Conservation (phyloP, 495 filamentous ascomycete species). For the Aeminium ludgeri region DNA sequence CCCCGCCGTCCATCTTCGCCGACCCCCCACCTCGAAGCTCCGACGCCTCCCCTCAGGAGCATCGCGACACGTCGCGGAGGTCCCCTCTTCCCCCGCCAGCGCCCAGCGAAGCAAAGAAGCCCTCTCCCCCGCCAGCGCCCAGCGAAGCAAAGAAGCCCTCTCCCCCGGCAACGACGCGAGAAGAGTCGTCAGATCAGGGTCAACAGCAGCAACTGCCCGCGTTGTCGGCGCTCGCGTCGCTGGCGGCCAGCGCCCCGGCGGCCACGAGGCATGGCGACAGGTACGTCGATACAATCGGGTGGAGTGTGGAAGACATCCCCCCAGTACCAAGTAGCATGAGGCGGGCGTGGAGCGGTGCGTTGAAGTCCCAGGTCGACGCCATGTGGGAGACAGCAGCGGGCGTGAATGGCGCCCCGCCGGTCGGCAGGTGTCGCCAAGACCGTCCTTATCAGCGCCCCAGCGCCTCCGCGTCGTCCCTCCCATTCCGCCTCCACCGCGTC, state of each 20-base stretch:
- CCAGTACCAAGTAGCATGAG: not conserved
- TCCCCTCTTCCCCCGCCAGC: too few relatives aligned
- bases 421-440: not conserved
- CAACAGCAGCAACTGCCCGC: constrained; percentile 6
- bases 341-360: not conserved
- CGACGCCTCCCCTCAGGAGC: too few relatives aligned
- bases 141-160: too few relatives aligned
- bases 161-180: too few relatives aligned
- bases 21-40: too few relatives aligned
- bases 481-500: not conserved
- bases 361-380: not conserved
- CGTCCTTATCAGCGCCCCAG: not conserved
- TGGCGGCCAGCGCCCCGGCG: constrained; percentile 9
- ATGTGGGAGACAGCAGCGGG: not conserved
- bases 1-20: not conserved
- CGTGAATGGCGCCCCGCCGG: not conserved
- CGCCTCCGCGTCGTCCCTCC: too few relatives aligned
- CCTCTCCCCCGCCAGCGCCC: too few relatives aligned
- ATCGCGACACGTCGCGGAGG: too few relatives aligned
- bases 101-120: too few relatives aligned
- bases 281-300: not conserved
- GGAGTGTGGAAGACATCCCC: not conserved
- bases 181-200: too few relatives aligned
- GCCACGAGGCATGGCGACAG: constrained; percentile 5
- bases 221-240: constrained; percentile 9